phyloP scores from a whole-genome alignment of 495 filamentous ascomycete genomes.

The Talaromyces wortmannii region DNA sequence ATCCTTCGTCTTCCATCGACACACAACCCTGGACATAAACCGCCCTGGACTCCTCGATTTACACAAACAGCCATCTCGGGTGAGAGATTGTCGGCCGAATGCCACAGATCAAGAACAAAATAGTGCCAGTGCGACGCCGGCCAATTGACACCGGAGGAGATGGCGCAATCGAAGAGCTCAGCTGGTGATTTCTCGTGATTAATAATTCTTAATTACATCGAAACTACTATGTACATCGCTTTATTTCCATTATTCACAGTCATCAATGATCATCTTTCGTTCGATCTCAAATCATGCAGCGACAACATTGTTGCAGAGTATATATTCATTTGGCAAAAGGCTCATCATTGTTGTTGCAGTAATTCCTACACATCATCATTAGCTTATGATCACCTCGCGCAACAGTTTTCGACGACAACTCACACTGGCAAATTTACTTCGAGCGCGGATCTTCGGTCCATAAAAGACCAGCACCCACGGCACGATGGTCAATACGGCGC shows the following conservation, averaged over 20 bases:
- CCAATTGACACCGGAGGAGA: conserved; percentile 25
- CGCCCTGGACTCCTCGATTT: not conserved
- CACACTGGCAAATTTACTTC: conserved; percentile 32
- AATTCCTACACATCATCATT: conserved; percentile 15
- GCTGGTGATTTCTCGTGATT: not conserved
- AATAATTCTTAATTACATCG: too few species aligned
- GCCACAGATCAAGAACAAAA: conserved; percentile 3
- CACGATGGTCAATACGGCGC: conserved; percentile 56
- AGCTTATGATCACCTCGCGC: not conserved
- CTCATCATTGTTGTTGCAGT: conserved; percentile 8
- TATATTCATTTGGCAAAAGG: not conserved
- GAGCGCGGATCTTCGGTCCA: conserved; percentile 4
- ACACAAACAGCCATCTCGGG: not conserved
- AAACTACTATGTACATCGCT: conserved; percentile 10
- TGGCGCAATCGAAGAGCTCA: conserved; percentile 13
- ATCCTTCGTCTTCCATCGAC: too few species aligned
- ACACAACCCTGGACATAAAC: not conserved
- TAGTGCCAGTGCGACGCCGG: conserved; percentile 14
- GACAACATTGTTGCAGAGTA: not conserved
- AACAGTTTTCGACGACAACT: conserved; percentile 7
- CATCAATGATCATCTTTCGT: too few species aligned
- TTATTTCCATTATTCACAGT: not conserved
- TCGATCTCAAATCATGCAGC: not conserved
- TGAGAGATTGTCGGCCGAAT: conserved; percentile 23
- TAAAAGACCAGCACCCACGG: conserved; percentile 22